Evolutionary conservation across 805 yeast species (phyloP).

Genomic region (Cyberlindnera saturnus): DNA sequence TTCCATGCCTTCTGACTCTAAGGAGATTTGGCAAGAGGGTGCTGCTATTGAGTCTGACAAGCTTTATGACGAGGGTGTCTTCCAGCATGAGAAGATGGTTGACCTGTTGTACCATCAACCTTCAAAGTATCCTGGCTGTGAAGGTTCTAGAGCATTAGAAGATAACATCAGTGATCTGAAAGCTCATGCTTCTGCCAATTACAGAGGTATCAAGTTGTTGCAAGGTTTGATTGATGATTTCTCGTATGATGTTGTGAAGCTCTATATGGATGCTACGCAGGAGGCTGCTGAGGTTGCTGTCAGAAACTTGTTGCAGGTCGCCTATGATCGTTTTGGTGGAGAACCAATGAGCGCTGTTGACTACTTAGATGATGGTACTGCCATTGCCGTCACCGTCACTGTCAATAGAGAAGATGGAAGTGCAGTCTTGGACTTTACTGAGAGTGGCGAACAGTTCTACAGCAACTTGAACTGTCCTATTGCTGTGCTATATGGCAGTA

Average conservation of each 20-base stretch:
- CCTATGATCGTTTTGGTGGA: constrained; percentile 32
- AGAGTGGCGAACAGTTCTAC: constrained; percentile 45
- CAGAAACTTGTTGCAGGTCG: constrained; percentile 30
- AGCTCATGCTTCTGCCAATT: constrained; percentile 46
- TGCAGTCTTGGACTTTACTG: constrained; percentile 47
- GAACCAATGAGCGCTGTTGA: constrained; percentile 39
- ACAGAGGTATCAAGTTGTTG: constrained; percentile 42
- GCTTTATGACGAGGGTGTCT: constrained; percentile 40
- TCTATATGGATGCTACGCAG: constrained; percentile 42
- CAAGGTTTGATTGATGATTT: constrained; percentile 38
- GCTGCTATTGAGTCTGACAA: constrained; percentile 48
- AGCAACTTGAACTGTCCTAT: constrained; percentile 50
- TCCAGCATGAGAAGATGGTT: constrained; percentile 47
- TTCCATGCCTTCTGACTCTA: constrained; percentile 49
- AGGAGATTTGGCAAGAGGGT: constrained; percentile 49
- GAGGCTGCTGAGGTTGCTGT: constrained; percentile 43
- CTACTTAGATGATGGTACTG: constrained; percentile 51
- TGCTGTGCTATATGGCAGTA: constrained; percentile 47
- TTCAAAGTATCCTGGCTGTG: constrained; percentile 45
- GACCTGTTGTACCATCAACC: constrained; percentile 41
- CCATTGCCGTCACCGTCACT: constrained; percentile 35
- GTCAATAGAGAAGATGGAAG: constrained; percentile 33
- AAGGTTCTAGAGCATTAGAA: constrained; percentile 50
- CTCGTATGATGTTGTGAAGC: constrained; percentile 34
- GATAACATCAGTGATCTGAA: constrained; percentile 47